Evolutionary conservation across 192 early-diverging fungal genomes (phyloP).

Genomic region (Coemansia sp.): DNA sequence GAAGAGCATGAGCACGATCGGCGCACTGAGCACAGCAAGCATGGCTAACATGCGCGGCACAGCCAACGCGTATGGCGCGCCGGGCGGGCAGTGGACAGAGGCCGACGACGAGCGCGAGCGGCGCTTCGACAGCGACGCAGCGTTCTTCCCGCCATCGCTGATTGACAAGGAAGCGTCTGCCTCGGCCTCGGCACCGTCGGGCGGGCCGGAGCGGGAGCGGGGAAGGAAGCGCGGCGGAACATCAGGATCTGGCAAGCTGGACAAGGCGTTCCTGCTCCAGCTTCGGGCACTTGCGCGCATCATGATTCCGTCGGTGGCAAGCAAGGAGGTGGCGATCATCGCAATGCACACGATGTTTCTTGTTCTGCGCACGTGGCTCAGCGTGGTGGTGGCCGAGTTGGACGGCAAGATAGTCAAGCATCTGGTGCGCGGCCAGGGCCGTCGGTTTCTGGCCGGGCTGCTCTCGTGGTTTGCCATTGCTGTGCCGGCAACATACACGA

Average conservation of each 20-base stretch:
- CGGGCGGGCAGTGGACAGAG: slow-evolving; percentile 34
- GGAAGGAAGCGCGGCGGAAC: background rate
- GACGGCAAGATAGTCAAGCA: slow-evolving; percentile 95
- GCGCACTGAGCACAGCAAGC: slow-evolving; percentile 37
- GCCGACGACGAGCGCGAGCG: slow-evolving; percentile 43
- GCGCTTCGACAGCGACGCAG: slow-evolving; percentile 45
- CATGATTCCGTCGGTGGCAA: slow-evolving; percentile 74
- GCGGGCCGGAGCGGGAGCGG: background rate
- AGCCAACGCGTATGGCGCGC: slow-evolving; percentile 24
- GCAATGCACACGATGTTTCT: slow-evolving; percentile 82
- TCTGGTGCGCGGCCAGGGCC: slow-evolving; percentile 81
- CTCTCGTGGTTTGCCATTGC: slow-evolving; percentile 93
- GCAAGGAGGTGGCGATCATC: slow-evolving; percentile 80
- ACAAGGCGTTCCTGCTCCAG: slow-evolving; percentile 56
- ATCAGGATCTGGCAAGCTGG: slow-evolving; percentile 22
- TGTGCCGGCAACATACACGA: slow-evolving; percentile 94
- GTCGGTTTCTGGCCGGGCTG: slow-evolving; percentile 73
- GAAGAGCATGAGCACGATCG: slow-evolving; percentile 38
- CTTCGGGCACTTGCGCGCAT: slow-evolving; percentile 74
- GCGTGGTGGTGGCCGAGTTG: slow-evolving; percentile 86
- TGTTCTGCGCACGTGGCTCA: slow-evolving; percentile 86
- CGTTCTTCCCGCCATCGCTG: slow-evolving; percentile 25
- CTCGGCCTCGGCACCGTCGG: background rate
- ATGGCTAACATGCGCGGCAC: slow-evolving; percentile 39
- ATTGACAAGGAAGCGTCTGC: slow-evolving; percentile 9